phyloP scores from a whole-genome alignment of 805 yeast species.

The Saccharomycodes ludwigii region DNA sequence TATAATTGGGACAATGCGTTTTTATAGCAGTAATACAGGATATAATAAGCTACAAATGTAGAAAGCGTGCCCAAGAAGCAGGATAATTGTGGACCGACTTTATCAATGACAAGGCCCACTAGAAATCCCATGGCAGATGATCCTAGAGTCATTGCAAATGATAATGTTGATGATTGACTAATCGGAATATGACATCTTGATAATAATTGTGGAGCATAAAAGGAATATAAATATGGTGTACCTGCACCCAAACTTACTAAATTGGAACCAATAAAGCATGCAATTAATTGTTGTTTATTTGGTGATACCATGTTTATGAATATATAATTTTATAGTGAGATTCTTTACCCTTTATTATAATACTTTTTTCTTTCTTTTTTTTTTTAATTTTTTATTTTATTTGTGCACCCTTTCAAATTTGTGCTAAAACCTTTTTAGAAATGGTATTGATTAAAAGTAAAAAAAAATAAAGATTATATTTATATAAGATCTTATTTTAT shows the following conservation, averaged over 20 bases:
- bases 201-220: constrained; percentile 64
- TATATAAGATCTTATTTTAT: too few relatives aligned
- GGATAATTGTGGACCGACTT: constrained; percentile 41
- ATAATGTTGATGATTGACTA: constrained; percentile 49
- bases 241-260: constrained; percentile 59
- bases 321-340: too few relatives aligned
- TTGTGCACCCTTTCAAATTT: neutral
- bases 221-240: constrained; percentile 62
- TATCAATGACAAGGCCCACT: constrained; percentile 59
- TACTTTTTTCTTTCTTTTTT: neutral
- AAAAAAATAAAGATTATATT: neutral
- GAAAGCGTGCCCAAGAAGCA: constrained; percentile 42
- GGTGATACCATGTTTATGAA: too few relatives aligned
- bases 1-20: constrained; percentile 27
- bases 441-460: neutral
- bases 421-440: neutral
- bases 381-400: neutral
- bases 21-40: constrained; percentile 35
- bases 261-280: constrained; percentile 20
- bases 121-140: constrained; percentile 57
- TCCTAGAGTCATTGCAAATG: constrained; percentile 53
- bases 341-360: too few relatives aligned
- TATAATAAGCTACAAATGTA: constrained; percentile 42
- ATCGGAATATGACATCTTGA: constrained; percentile 43
- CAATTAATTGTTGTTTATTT: constrained; percentile 7